Evolutionary conservation across 805 yeast genomes (phyloP), one percentile per base, ranked within the genome.

Genomic region (Candida xiaguanensis): DNA sequence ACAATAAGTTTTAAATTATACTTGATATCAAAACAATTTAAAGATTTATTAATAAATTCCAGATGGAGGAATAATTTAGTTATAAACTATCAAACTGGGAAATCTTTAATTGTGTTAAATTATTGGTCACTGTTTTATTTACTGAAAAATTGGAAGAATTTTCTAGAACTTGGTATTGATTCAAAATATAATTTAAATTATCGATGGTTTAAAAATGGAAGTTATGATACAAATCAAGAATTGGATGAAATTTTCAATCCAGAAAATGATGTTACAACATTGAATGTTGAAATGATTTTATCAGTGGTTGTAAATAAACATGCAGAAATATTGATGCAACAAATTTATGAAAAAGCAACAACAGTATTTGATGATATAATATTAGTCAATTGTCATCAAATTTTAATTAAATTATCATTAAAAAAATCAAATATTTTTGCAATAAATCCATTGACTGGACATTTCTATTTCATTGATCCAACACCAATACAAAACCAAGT

Each of bases 1-100:
- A 64, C 86, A 12, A 74, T 76, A n/a, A 74, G 80, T 17, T 80
- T 78, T 62, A 82, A 82, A 51, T 64, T 85, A 9, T 75, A 80
- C 45, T 55, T 78, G 14, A 61, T 85, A 3, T 78, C 82, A 36
- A 65, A 74, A 33, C 85, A 82, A 50, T 57, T 85, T 41, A 63
- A 67, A 23, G 70, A 67, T 15, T 58, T 82, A 38, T 47, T 61
- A 17, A 42, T 54, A 22, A 67, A 77, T 46, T 52, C 66, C 33
- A 67, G 67, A 40, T 83, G 88, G 88, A 67, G 77, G 37, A 74
- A 78, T 7, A 76, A 75, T 34, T 53, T 86, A 31, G 75, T 76
- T 31, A 85, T 78, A 56, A 66, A 72, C 14, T 79, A 78, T 52
- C 70, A 69, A 41, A 68, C 80, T 9, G 79, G 77, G 8, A 68